Base-by-base conservation (phyloP, 495 filamentous ascomycete genomes). In the Amniculicola lignicola region DNA sequence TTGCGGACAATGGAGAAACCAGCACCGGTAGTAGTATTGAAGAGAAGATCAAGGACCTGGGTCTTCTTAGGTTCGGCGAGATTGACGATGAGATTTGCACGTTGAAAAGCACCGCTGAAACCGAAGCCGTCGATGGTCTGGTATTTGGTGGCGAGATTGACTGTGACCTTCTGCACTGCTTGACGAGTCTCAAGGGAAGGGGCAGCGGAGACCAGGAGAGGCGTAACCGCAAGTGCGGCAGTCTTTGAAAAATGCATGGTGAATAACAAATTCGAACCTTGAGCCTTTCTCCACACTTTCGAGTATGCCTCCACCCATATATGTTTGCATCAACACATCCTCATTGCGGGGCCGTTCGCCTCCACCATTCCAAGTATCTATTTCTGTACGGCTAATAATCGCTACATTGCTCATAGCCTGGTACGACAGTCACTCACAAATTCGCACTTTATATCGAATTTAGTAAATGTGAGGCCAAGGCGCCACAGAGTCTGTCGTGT, bases 71-170 rank as follows among this genome's bases (percentile, higher is more conserved):
- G 65, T 62, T 71, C 71, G 15, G 67, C 62, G 58, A 79, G 70
- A 62, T 77, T 75, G 40, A 72, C 71, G 65, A 79, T 74, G 16
- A 63, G 48, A 24, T 59, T 59, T 0, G 60, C 60, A 39, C 56
- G 60, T 33, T 59, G 54, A 51, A 63, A 63, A 6, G 60, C 60
- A 19, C 16, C 60, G 19, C 12, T 21, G 55, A 63, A 54, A 21
- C 60, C 60, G 40, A 63, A 63, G n/a, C 60, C 60, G 45, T 63
- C 60, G 19, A 63, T 56, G 9, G 49, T 51, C 38, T 63, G 60
- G 29, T 56, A 63, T 21, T 59, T 63, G 15, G 40, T 51, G 22
- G 46, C 18, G 1, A 41, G 43, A 29, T 63, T 35, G 41, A 63
- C 23, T 3, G 54, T 63, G 43, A 63, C 43, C 38, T 58, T 62